Conservation (phyloP, 306 rosid genomes). For the Clitoria ternatea region DNA sequence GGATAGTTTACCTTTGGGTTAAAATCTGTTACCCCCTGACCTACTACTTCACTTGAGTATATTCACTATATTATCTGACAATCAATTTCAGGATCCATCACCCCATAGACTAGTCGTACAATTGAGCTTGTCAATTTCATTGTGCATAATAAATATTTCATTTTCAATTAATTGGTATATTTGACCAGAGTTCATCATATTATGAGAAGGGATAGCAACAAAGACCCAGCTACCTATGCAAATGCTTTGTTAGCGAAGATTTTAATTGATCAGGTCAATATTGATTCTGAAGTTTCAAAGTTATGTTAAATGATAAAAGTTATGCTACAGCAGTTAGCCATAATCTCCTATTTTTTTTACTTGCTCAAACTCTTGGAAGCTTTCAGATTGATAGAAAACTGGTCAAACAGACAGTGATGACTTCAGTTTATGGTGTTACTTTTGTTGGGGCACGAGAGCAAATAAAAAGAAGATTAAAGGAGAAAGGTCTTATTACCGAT, state of each 20-base stretch:
- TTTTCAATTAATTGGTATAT: neutral
- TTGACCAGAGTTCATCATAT: conserved; percentile 71
- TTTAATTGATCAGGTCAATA: conserved; percentile 67
- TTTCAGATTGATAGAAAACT: conserved; percentile 83
- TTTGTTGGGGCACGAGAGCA: conserved; percentile 86
- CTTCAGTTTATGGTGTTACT: conserved; percentile 88
- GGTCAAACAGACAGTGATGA: conserved; percentile 90
- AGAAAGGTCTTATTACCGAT: conserved; percentile 71
- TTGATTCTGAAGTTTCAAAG: conserved; percentile 16
- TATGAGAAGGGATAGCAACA: conserved; percentile 65
- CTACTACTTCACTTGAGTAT: neutral
- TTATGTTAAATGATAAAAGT: neutral
- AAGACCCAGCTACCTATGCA: conserved; percentile 58
- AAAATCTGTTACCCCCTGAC: neutral
- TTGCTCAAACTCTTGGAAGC: conserved; percentile 21
- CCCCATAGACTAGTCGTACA: neutral
- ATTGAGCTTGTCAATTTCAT: neutral
- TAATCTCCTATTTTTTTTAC: conserved; percentile 1
- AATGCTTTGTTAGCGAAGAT: conserved; percentile 62
- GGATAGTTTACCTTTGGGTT: neutral
- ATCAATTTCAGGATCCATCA: neutral
- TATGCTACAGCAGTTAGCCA: neutral
- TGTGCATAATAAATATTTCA: neutral
- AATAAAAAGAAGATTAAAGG: conserved; percentile 72
- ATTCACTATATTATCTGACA: neutral